Evolutionary conservation across 208 protist genomes (phyloP).

Genomic region (Acanthamoeba royreba): DNA sequence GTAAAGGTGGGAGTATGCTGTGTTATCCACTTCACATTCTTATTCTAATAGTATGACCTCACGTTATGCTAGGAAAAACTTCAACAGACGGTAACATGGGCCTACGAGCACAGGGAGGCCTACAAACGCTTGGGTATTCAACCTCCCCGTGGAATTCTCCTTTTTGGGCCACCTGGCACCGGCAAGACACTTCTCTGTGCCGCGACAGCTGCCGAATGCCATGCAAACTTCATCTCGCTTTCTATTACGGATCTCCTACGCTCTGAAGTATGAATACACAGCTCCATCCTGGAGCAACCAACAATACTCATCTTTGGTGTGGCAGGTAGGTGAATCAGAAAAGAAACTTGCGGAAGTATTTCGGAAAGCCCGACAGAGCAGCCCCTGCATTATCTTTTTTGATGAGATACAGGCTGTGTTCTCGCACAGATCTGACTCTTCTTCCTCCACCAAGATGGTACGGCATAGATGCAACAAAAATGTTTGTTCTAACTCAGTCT

Average conservation of each 20-base stretch:
- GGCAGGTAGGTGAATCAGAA: constrained; percentile 28
- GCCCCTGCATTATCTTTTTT: constrained; percentile 39
- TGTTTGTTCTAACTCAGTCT: no score
- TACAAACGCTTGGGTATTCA: not conserved
- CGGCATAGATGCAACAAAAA: no score
- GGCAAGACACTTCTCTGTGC: constrained; percentile 38
- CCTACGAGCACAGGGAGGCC: constrained; percentile 1
- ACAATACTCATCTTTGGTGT: no score
- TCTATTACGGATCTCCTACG: constrained; percentile 7
- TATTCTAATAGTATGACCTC: not conserved
- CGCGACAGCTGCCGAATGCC: not conserved
- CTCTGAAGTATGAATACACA: constrained; percentile 28
- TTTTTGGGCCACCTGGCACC: constrained; percentile 25
- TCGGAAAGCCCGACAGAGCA: not conserved
- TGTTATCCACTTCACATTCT: no score
- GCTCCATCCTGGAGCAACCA: no score
- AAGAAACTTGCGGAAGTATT: constrained; percentile 28
- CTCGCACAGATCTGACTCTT: not conserved
- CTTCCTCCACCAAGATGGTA: constrained; percentile 19
- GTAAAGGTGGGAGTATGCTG: not conserved
- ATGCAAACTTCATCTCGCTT: constrained; percentile 36
- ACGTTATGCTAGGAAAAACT: not conserved
- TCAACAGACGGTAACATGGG: constrained; percentile 22
- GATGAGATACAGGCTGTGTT: constrained; percentile 45
- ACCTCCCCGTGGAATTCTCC: constrained; percentile 12